Conservation (phyloP, 2,329 filamentous ascomycete genomes). For the Colletotrichum viniferum region DNA sequence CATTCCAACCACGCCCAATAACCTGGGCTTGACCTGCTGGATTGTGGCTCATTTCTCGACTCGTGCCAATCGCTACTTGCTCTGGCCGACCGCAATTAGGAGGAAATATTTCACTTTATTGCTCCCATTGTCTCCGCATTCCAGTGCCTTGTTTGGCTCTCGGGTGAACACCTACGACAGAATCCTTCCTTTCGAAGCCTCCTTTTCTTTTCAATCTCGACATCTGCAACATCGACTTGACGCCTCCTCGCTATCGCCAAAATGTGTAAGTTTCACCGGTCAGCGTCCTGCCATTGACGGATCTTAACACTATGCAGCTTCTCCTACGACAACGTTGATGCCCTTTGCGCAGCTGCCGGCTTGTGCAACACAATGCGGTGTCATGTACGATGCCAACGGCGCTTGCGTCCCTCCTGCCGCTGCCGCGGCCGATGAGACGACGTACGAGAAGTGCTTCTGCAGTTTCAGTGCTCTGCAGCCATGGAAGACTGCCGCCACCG, state of each 20-base stretch:
- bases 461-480: slow-evolving; percentile 60
- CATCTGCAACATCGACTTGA: not conserved
- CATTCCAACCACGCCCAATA: not conserved
- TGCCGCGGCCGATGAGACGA: slow-evolving; percentile 49
- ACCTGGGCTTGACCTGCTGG: not conserved
- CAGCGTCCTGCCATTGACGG: not conserved
- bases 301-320: not conserved
- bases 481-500: slow-evolving; percentile 44
- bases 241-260: not conserved
- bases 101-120: slow-evolving; percentile 9
- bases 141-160: slow-evolving; percentile 3
- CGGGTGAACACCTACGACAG: not conserved
- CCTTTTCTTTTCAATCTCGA: not conserved
- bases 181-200: not conserved
- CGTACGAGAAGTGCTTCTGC: slow-evolving; percentile 78
- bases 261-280: slow-evolving; percentile 18
- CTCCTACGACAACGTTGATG: slow-evolving; percentile 54
- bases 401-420: slow-evolving; percentile 68
- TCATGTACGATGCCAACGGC: slow-evolving; percentile 72
- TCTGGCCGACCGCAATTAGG: not conserved
- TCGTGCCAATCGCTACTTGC: not conserved
- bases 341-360: slow-evolving; percentile 64
- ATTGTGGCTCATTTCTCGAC: slow-evolving; percentile 11
- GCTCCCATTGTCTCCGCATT: slow-evolving; percentile 12
- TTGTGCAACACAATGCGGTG: slow-evolving; percentile 64